Percentiles rank a stretch among this genome's conserved stretches.
These are phyloP conservation scores for Aspergillus sp. DNA, from an alignment of 2,329 filamentous ascomycete genomes.

Conservation along the genomic window DNA sequence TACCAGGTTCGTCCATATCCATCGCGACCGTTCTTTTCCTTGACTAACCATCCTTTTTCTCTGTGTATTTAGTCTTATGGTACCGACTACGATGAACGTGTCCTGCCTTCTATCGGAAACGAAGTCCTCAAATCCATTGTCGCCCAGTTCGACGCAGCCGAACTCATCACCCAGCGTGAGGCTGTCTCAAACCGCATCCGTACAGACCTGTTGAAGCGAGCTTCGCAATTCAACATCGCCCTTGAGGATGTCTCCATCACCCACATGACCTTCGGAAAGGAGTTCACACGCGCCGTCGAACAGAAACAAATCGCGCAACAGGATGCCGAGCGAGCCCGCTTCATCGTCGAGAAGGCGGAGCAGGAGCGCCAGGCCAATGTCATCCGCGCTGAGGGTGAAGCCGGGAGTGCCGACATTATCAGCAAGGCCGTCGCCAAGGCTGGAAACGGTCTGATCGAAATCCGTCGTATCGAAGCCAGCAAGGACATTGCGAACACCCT, in stretches of 20 bases:
- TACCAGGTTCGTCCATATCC: constrained; percentile 73
- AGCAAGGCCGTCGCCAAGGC: constrained; percentile 88
- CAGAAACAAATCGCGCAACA: constrained; percentile 99
- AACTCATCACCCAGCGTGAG: constrained; percentile 98
- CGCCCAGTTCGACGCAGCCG: constrained; percentile 96
- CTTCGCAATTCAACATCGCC: constrained; percentile 96
- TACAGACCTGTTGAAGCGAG: constrained; percentile 85
- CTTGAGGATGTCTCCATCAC: constrained; percentile 99
- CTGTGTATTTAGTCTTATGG: constrained; percentile 72
- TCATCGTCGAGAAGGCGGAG: constrained; percentile 98
- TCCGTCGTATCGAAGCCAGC: constrained; percentile 94
- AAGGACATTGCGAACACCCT: constrained; percentile 92
- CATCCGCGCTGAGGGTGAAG: constrained; percentile 96
- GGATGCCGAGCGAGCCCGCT: constrained; percentile 93
- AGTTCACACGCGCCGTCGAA: constrained; percentile 98
- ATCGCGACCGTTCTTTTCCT: no score
- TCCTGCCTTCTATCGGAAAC: constrained; percentile 97
- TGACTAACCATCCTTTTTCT: not conserved
- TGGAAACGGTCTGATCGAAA: constrained; percentile 91
- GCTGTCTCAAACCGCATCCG: constrained; percentile 94
- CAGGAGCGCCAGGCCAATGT: constrained; percentile 98
- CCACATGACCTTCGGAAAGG: constrained; percentile 99
- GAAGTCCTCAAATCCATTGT: constrained; percentile 99
- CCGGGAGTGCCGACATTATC: constrained; percentile 94
- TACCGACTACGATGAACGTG: constrained; percentile 96